phyloP scores from a whole-genome alignment of 2,329 filamentous ascomycete species.

The Talaromyces piceae region DNA sequence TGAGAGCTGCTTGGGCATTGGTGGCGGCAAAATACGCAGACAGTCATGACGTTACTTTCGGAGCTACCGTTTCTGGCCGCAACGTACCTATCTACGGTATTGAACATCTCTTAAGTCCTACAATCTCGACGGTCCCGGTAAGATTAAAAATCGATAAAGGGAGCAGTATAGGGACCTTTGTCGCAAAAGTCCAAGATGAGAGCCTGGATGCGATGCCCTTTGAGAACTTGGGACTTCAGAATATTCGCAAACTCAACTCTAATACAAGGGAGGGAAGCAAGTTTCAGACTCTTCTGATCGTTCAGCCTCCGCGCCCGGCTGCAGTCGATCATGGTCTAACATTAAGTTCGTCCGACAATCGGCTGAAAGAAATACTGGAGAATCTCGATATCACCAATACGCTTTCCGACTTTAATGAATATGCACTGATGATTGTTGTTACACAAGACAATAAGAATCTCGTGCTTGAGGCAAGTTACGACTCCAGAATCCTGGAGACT shows the following conservation, averaged over 20 bases:
- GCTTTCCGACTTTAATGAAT: background rate
- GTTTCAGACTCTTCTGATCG: constrained; percentile 2
- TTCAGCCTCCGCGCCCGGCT: background rate
- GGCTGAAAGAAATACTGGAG: background rate
- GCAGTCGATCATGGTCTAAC: background rate
- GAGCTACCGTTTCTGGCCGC: constrained; percentile 33
- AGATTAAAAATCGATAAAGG: background rate
- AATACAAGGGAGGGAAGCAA: background rate
- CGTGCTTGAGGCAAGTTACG: background rate
- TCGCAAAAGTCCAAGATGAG: background rate
- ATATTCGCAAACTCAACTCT: constrained; percentile 24
- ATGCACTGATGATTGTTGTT: background rate
- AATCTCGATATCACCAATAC: background rate
- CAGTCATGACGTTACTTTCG: constrained; percentile 34
- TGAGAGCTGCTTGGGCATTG: constrained; percentile 4
- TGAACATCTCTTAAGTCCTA: constrained; percentile 30
- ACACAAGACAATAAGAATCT: background rate
- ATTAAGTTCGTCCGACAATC: background rate
- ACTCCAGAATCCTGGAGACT: background rate
- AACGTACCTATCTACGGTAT: constrained; percentile 30
- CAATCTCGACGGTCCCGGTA: background rate
- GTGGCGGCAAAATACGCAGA: constrained; percentile 10
- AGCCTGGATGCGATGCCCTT: background rate
- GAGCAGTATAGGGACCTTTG: background rate
- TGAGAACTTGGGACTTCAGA: constrained; percentile 36